Base-by-base conservation (phyloP, 78 protist species). In the Goniomonas avonlea region DNA sequence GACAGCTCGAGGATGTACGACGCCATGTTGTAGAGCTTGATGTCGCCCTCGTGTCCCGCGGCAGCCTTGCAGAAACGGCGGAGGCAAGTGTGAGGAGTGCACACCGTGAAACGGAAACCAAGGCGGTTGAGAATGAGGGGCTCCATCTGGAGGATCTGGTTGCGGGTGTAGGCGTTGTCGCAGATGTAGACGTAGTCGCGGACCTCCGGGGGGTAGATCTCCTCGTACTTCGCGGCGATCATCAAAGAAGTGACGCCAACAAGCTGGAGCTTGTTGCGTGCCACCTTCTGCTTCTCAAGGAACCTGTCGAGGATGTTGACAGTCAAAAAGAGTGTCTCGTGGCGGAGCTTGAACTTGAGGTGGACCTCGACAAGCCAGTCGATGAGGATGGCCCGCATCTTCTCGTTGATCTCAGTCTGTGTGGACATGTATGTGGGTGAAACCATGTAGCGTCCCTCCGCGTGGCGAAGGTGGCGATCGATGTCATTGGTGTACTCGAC, bases 211-310 rank as follows among this genome's bases (percentile, higher is more conserved):
- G 97, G 60, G 78, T 84, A 94, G 77, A 95, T 91, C 86, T 97
- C 99, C 75, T 97, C 98, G 86, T 86, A 94, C 85, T 97, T 97
- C 61, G 94, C 80, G 29, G 99, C 98, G 39, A 97, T 77, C 70
- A 92, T 85, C 88, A 95, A 93, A 20, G 94, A 61, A 21, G 96
- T 88, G 68, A 94, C 85, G 43, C 98, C 99, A 21, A 93, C 95
- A 17, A 97, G 86, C 85, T 94, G 99, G 41, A 96, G 89, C 69
- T 85, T 70, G 29, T 37, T 50, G 63, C 82, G 82, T 9, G 74
- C 0, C 21, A 93, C 94, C 11, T 39, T 34, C 63, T 69, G 59
- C 37, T 21, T 3, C 20, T 91, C 73, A 20, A 93, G 83, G 79
- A 63, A 92, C 35, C 97, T 84, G 79, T 96, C 99, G 60, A 96